Evolutionary conservation across 139 green algal species (phyloP), one percentile per base, ranked within the genome.

Genomic region (Marvania coccoides): DNA sequence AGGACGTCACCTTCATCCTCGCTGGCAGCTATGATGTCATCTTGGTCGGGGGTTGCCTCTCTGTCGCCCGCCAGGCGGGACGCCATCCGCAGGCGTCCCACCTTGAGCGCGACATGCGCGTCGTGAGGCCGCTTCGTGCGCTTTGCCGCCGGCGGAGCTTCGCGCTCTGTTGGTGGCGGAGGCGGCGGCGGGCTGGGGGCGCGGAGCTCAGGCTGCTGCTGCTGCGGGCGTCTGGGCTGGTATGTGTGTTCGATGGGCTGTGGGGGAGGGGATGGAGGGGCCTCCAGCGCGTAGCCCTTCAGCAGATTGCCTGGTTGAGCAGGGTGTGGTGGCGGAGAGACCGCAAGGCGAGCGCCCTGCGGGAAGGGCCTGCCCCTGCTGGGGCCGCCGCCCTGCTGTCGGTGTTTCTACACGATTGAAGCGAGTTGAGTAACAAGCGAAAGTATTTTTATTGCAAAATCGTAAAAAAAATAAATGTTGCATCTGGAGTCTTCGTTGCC

Each of bases 21-120:
- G 33, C 40, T 46, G 2, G 45, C 38, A 14, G 42, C 48, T 13
- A 12, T 48, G 3, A 70, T 42, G 5, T 78, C 65, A 28, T 78
- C 71, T 30, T 63, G 33, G 5, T 78, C 71, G 37, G 71, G 71
- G 1, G 71, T 78, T 14, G 35, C 1, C 46, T 78, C 71, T 5
- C 71, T 40, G 19, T 70, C 51, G 4, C 58, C 71, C 2, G 38
- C 47, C 19, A 47, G 31, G 8, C 57, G 64, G 2, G 65, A 74
- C 1, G 54, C 42, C 47, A 56, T 24, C 10, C 71, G 28, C 28
- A 72, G 57, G 23, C 37, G 23, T 5, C 71, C n/a, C n/a, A n/a
- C n/a, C n/a, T n/a, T n/a, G n/a, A n/a, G n/a, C n/a, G n/a, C n/a
- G n/a, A n/a, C n/a, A n/a, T n/a, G n/a, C n/a, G n/a, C n/a, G n/a